Percentiles rank a stretch among this genome's conserved stretches.
phyloP scores from a whole-genome alignment of 2,329 filamentous ascomycete species.

The Monosporascus sp. region DNA sequence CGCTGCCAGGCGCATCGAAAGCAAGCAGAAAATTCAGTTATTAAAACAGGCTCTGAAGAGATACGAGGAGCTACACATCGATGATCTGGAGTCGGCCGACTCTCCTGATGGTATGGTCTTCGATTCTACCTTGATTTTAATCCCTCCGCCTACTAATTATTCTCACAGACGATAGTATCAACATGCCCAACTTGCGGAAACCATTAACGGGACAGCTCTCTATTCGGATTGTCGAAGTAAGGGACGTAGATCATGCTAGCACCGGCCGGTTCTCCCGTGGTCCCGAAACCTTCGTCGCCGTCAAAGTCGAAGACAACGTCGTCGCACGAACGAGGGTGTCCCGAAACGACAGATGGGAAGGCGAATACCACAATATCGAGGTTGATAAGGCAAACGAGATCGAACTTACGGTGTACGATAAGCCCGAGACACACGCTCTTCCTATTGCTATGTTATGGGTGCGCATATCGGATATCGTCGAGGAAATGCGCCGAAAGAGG shows the following conservation, averaged over 20 bases:
- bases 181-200: constrained; percentile 89
- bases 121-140: background rate
- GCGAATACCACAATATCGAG: constrained; percentile 84
- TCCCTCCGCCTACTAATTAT: constrained; percentile 10
- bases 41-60: constrained; percentile 92
- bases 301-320: constrained; percentile 94
- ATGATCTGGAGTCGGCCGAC: constrained; percentile 71
- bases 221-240: constrained; percentile 81
- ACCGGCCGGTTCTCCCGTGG: constrained; percentile 79
- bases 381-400: constrained; percentile 99
- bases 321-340: constrained; percentile 83
- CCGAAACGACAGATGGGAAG: constrained; percentile 83
- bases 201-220: constrained; percentile 89
- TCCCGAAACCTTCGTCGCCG: constrained; percentile 89
- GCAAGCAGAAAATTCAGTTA: constrained; percentile 95
- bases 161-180: constrained; percentile 82
- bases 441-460: constrained; percentile 97
- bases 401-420: constrained; percentile 96
- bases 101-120: constrained; percentile 66
- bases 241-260: constrained; percentile 89
- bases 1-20: constrained; percentile 83
- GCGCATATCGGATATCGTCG: constrained; percentile 91
- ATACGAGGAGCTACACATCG: constrained; percentile 96
- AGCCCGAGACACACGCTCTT: constrained; percentile 80
- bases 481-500: constrained; percentile 95